Base-by-base conservation (phyloP, 2,329 filamentous ascomycete genomes). In the Xylaria sp. region DNA sequence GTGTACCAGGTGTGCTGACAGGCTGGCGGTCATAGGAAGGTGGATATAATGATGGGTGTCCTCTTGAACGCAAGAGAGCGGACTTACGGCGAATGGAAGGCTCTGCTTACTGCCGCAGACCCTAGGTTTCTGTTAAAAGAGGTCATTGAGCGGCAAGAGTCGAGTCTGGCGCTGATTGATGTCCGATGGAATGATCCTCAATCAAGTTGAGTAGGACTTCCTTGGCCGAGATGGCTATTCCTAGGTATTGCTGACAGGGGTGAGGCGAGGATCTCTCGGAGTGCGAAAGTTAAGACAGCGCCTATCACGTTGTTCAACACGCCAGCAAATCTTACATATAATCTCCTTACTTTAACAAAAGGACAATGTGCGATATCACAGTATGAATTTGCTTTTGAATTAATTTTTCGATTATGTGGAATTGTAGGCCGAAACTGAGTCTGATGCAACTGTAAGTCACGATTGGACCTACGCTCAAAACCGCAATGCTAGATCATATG, bases 11-110 rank as follows among this genome's bases (percentile, higher is more conserved):
- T 9, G 14, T 53, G 27, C n/a, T 59, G 27, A 30, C 12, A 9
- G 3, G 21, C 42, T 14, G 27, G 30, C 14, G 30, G 24, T 8
- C 12, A 21, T 27, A 59, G 63, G 34, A 54, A 14, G 30, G 30
- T 12, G 5, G 54, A 63, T 19, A n/a, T 69, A 51, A 57, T 39
- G 30, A 65, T 64, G 56, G 53, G 27, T 3, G 62, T 45, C 9
- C 17, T 62, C 21, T 62, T 69, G 34, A 65, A 69, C n/a, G 34
- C 58, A 4, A 39, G 57, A 53, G 61, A 67, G 42, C 59, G 57
- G 17, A 62, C 34, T 1, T 32, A 39, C 21, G 14, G 17, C 5
- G 50, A 65, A 47, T 71, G 60, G 42, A 51, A 48, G 32, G 48
- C 14, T 12, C 30, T 69, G 21, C 34, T 68, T 34, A 12, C 12